These are phyloP conservation scores for Pterocarpus macrocarpus DNA, from an alignment of 306 rosid genomes.

Conservation along the genomic window DNA sequence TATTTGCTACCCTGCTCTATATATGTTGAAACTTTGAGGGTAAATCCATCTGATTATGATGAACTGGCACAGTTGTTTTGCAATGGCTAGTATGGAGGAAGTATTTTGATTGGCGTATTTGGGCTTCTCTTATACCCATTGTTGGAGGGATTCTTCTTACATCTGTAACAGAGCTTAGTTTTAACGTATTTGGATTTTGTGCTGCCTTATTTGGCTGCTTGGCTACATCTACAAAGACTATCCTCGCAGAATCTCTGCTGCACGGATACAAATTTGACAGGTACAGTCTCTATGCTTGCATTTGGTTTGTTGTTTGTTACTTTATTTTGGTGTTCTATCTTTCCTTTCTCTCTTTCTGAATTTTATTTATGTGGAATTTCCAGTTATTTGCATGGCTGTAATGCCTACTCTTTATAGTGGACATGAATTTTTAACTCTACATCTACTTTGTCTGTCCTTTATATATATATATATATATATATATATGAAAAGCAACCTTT, in stretches of 20 bases:
- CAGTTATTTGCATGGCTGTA: slow-evolving; percentile 1
- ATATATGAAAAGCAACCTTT: no score
- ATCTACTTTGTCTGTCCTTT: background rate
- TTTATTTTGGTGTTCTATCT: slow-evolving; percentile 33
- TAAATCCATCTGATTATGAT: slow-evolving; percentile 50
- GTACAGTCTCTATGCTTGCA: slow-evolving; percentile 52
- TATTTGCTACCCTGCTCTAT: slow-evolving; percentile 6
- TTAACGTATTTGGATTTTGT: slow-evolving; percentile 92
- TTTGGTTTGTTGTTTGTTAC: slow-evolving; percentile 18
- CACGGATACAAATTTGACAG: slow-evolving; percentile 99
- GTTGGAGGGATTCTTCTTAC: slow-evolving; percentile 99
- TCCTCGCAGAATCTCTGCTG: slow-evolving; percentile 90
- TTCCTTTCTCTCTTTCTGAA: slow-evolving; percentile 18
- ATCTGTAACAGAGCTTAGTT: slow-evolving; percentile 93
- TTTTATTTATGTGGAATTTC: slow-evolving; percentile 20
- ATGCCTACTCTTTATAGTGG: slow-evolving; percentile 6
- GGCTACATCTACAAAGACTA: slow-evolving; percentile 97
- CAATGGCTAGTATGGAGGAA: slow-evolving; percentile 99
- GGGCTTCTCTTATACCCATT: slow-evolving; percentile 94
- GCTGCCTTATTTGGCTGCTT: slow-evolving; percentile 98
- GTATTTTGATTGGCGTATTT: slow-evolving; percentile 89
- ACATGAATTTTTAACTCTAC: slow-evolving; percentile 5
- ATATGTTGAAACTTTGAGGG: slow-evolving; percentile 13
- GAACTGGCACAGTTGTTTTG: slow-evolving; percentile 71
- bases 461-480: no score